phyloP scores from a whole-genome alignment of 148 eudicot genomes.

The Chenopodium quinoa region DNA sequence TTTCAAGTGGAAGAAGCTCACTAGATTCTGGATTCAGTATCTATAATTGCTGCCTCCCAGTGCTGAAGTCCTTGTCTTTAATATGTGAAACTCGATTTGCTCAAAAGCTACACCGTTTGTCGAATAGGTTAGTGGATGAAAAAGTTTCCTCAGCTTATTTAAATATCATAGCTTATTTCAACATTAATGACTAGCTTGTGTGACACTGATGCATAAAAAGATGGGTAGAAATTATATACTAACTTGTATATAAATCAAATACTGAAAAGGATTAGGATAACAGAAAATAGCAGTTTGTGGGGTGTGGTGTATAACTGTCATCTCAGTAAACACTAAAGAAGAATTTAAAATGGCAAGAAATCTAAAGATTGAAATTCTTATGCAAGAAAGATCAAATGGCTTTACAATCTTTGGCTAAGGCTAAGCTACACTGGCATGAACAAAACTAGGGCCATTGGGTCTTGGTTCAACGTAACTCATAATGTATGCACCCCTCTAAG shows the following conservation, averaged over 20 bases:
- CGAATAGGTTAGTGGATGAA: slow-evolving; percentile 49
- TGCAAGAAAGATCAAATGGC: no score
- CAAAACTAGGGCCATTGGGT: background rate
- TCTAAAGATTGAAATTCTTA: background rate
- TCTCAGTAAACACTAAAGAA: background rate
- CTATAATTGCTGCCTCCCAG: slow-evolving; percentile 70
- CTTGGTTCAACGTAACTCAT: background rate
- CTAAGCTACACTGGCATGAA: background rate
- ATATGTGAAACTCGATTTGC: slow-evolving; percentile 49
- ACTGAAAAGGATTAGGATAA: background rate
- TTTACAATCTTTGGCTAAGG: background rate
- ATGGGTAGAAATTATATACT: background rate
- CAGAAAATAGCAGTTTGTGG: background rate
- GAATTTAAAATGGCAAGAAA: background rate
- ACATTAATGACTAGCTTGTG: background rate
- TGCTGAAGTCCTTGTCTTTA: slow-evolving; percentile 56
- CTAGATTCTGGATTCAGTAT: slow-evolving; percentile 40
- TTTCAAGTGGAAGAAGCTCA: slow-evolving; percentile 38
- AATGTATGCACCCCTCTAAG: background rate
- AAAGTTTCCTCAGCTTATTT: background rate
- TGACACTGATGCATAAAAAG: background rate
- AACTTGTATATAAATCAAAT: background rate
- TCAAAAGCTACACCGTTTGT: slow-evolving; percentile 28
- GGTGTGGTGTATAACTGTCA: background rate
- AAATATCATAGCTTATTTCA: background rate